Conservation (phyloP, 2,329 filamentous ascomycete genomes). For the Paecilomyces formosus region DNA sequence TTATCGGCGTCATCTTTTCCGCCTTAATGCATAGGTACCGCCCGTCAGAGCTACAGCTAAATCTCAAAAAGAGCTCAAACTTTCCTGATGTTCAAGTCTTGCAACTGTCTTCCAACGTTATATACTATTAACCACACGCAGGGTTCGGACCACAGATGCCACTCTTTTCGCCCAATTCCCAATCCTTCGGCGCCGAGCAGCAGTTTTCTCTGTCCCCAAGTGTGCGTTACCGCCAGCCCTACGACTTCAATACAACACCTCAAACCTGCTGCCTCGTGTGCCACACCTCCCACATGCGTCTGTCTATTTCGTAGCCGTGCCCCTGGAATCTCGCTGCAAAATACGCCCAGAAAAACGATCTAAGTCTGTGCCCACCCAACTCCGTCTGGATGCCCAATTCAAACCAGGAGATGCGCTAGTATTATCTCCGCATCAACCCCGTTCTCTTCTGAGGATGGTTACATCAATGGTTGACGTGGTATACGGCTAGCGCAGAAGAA, state of each 20-base stretch:
- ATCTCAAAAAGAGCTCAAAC: constrained; percentile 4
- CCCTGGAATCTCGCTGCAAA: neutral
- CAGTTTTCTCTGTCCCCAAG: neutral
- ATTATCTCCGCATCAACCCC: constrained; percentile 80
- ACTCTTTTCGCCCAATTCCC: neutral
- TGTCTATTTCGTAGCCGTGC: neutral
- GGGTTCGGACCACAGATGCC: constrained; percentile 6
- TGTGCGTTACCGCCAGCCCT: neutral
- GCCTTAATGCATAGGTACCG: constrained; percentile 5
- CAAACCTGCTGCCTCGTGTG: neutral
- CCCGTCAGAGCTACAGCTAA: constrained; percentile 8
- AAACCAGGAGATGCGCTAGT: constrained; percentile 51
- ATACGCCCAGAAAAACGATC: neutral
- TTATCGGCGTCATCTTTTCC: constrained; percentile 4
- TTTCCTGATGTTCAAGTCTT: constrained; percentile 1
- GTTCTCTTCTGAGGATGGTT: constrained; percentile 16
- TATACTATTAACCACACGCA: constrained; percentile 10
- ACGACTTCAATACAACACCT: neutral
- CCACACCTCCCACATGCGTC: neutral
- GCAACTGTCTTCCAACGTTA: neutral
- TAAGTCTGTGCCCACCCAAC: neutral
- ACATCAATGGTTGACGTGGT: constrained; percentile 66
- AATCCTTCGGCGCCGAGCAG: neutral
- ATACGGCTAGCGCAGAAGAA: constrained; percentile 81
- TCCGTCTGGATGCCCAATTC: constrained; percentile 3